Conservation (phyloP, 345 rosid species). For the Eucalyptus lansdowneana region DNA sequence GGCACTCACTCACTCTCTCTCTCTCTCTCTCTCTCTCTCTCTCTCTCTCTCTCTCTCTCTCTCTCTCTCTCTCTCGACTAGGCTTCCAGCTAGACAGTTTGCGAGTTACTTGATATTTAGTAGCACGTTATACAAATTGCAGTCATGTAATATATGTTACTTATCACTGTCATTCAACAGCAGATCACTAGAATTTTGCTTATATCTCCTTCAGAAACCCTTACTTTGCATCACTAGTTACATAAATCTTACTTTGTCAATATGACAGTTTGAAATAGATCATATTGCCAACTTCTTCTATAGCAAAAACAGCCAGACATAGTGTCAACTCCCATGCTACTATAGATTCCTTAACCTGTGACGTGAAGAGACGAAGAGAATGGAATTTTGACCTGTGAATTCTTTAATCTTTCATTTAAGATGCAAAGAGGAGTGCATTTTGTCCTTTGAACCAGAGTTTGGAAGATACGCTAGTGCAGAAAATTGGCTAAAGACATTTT, state of each 20-base stretch:
- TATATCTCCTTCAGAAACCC: not conserved
- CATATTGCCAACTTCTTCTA: not conserved
- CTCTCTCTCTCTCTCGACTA: not conserved
- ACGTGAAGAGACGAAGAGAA: not conserved
- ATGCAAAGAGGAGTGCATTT: not conserved
- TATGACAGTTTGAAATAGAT: not conserved
- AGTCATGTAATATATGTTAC: not conserved
- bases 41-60: not conserved
- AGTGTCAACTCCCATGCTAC: not conserved
- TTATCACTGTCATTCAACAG: not conserved
- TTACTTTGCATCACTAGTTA: not conserved
- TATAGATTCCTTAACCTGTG: not conserved
- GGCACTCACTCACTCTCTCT: slow-evolving; percentile 21
- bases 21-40: slow-evolving; percentile 5
- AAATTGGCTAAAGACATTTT: not conserved
- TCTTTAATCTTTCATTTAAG: not conserved
- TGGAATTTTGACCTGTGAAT: not conserved
- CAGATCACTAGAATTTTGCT: not conserved
- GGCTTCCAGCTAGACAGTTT: not conserved
- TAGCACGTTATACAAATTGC: not conserved
- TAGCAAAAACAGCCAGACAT: not conserved
- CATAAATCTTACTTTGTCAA: not conserved
- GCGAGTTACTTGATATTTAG: not conserved
- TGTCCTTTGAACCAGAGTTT: not conserved
- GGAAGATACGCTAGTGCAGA: not conserved